Evolutionary conservation across 2,329 filamentous ascomycete genomes (phyloP), one percentile per base, ranked within the genome.

Genomic region (Dothidotthia symphoricarpi): DNA sequence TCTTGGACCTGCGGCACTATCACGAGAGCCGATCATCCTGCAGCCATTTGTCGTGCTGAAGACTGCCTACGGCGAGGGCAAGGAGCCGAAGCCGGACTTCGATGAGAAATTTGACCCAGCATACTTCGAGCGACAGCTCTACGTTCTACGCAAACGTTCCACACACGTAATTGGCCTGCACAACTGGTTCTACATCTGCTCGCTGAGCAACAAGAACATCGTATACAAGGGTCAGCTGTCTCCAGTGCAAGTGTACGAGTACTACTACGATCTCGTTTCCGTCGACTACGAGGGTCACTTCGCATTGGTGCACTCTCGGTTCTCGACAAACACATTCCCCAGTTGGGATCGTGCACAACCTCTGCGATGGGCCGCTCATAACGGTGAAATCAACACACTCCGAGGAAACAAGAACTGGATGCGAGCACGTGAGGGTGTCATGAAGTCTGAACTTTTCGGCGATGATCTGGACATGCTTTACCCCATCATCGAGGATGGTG

Each of bases 331-430:
- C 76, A 97, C 91, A 35, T 97, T 97, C 72, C 91, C 91, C 14
- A 95, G 89, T 1, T 97, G 91, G 91, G 93, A 97, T 70, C 86
- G 91, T 73, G 93, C 91, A 45, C 91, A 97, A 74, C 91, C 91
- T 48, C 75, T 97, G 50, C 82, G 91, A 71, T 97, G 91, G 91
- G 90, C 90, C 51, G 91, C 91, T 60, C 91, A 97, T 76, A 97
- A 97, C 68, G 91, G 91, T 76, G 91, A 97, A 73, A 97, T 97
- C 66, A 97, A 97, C 71, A 97, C 91, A 2, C 75, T 97, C 46
- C 86, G 91, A 65, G 91, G 91, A 45, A 97, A 97, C 76, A 97
- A 97, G 78, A 97, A 97, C 73, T 97, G 91, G 91, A 97, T 97
- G 91, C 85, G 90, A 56, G 91, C 91, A 47, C 84, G 91, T 63